Conservation (phyloP, 441 rosid species). For the Erysimum pusillum region DNA sequence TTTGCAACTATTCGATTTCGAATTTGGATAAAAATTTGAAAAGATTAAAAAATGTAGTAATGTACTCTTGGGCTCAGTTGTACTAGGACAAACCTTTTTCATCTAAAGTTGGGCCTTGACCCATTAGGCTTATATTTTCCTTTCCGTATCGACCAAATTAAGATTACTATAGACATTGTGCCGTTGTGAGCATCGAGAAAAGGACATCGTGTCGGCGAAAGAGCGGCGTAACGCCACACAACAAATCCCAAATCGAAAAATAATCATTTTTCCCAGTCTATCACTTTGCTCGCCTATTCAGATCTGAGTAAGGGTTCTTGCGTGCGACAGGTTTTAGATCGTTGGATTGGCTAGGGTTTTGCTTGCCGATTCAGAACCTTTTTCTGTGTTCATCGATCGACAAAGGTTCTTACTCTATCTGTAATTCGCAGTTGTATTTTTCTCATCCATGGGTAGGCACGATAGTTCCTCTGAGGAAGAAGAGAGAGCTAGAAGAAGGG, state of each 20-base stretch:
- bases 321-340: background rate
- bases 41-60: background rate
- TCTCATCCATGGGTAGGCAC: slow-evolving; percentile 42
- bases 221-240: background rate
- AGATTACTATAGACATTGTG: background rate
- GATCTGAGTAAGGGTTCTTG: slow-evolving; percentile 41
- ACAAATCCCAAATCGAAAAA: slow-evolving; percentile 2
- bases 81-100: too few relatives aligned
- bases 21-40: background rate
- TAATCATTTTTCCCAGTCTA: background rate
- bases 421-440: slow-evolving; percentile 1
- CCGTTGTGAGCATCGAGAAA: background rate
- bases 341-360: slow-evolving; percentile 6
- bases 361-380: too few relatives aligned
- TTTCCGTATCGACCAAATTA: background rate
- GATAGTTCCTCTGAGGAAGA: slow-evolving; percentile 47
- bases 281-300: slow-evolving; percentile 15
- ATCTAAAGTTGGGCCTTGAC: slow-evolving; percentile 17
- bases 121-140: background rate
- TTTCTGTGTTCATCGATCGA: background rate
- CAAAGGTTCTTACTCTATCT: background rate
- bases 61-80: slow-evolving; percentile 10
- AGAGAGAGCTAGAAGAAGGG: slow-evolving; percentile 40
- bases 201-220: slow-evolving; percentile 25
- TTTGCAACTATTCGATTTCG: background rate